Percentiles rank a stretch among this genome's conserved stretches.
Conservation (phyloP, 176 grass and related monocot species). For the Carex cristatella region DNA sequence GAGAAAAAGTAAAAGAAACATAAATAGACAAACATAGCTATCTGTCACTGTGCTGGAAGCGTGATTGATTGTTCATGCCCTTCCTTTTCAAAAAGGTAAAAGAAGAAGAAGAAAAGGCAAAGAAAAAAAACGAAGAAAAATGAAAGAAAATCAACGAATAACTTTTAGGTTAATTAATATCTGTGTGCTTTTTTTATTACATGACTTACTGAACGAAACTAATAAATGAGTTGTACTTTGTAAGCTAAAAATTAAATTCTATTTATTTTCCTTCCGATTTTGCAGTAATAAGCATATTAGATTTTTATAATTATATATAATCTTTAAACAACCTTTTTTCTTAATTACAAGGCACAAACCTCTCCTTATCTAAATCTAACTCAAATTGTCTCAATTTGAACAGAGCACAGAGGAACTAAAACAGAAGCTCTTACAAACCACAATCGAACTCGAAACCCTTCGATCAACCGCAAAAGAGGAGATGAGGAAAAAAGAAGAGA, state of each 20-base stretch:
- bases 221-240: neutral
- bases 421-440: conserved; percentile 19
- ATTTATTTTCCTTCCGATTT: no score
- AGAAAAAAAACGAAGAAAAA: neutral
- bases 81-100: neutral
- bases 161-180: neutral
- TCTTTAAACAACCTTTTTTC: neutral
- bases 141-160: neutral
- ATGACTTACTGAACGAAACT: neutral
- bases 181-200: neutral
- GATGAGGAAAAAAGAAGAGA: conserved; percentile 11
- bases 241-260: no score
- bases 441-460: conserved; percentile 22
- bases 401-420: conserved; percentile 31
- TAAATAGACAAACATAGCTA: neutral
- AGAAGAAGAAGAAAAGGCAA: neutral
- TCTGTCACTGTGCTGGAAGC: conserved; percentile 1
- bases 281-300: neutral
- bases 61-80: neutral
- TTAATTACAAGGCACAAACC: no score
- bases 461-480: conserved; percentile 24
- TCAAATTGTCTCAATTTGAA: conserved; percentile 22
- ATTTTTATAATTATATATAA: neutral
- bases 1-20: conserved; percentile 10
- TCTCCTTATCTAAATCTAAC: conserved; percentile 15